Evolutionary conservation across 176 grass and related monocot genomes (phyloP), one percentile per base, ranked within the genome.

Genomic region (Oryza nivara): DNA sequence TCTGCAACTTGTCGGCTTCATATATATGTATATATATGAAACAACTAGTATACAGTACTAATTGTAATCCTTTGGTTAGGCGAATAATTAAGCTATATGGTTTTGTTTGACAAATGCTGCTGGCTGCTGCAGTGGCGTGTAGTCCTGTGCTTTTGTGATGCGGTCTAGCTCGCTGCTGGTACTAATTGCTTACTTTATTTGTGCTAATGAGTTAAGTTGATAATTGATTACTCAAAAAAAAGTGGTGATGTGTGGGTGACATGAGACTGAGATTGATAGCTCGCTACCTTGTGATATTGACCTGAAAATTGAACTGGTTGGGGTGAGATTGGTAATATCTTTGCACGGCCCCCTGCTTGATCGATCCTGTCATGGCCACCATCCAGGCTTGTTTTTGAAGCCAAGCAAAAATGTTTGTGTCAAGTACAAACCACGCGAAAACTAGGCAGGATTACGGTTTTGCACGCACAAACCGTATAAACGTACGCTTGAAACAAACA

Each of bases 341-440:
- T 35, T 11, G 60, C 68, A 15, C 17, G 67, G 34, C 11, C 74
- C 74, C 22, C 6, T 46, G 44, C 23, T 25, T 19, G 75, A 84
- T 79, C 69, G 75, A 84, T 74, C 69, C 84, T 68, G 77, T 56
- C 76, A 70, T 81, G 71, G 65, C 61, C 72, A 77, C 71, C 88
- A 72, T 85, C 72, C 82, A 35, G 49, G 11, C 65, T 78, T 85
- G 56, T 34, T 81, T 71, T 26, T 3, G 64, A 81, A 32, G 78
- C 25, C 70, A 84, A 36, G 46, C 22, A 25, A 2, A 73, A 88
- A 45, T 19, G 26, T 36, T 38, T 26, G 17, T 78, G 74, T 65
- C 17, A 65, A 32, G 73, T 60, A 4, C 34, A 73, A 73, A 56
- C 65, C 69, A 56, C 45, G 10, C 64, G 30, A 32, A 32, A 32